Base-by-base conservation (phyloP, 2,329 filamentous ascomycete species). In the Herpomyces periplanetae region DNA sequence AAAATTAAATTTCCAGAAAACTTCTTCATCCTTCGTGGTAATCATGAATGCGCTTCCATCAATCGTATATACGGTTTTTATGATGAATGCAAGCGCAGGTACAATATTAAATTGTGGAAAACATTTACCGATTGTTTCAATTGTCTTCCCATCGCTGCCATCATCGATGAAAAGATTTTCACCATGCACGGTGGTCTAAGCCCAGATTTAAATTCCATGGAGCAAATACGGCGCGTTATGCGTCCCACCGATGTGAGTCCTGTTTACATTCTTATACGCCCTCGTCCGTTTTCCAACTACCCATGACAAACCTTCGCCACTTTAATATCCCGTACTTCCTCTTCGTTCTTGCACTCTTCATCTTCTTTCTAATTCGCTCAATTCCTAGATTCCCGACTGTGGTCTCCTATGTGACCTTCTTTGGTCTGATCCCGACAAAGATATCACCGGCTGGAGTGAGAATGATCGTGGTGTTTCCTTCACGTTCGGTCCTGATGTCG, bases 1-100 rank as follows among this genome's bases (percentile, higher is more conserved):
- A 96, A 96, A 57, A 85, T 96, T 55, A 91, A 91, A 49, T 91
- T 87, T 40, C 80, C 80, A 18, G 80, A 96, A 46, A 96, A 96
- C 49, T 91, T 96, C 48, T 96, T 96, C 50, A 65, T 96, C 29
- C 57, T 96, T 23, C 69, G 80, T 30, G 80, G 80, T 27, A 96
- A 96, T 50, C 80, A 96, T 50, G 80, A 96, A 44, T 91, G 80
- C 45, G 80, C 80, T 23, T 85, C 68, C 20, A 85, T 96, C 50
- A 96, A 85, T 49, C 69, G 80, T 36, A 85, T 91, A 42, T 96
- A 96, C 41, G 80, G 80, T 24, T 96, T 96, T 49, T 96, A 96
- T 49, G 80, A 96, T 36, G 75, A 96, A 44, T 96, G 75, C 60
- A 96, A 96, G 51, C 63, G 80, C 37, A 56, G 75, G 31, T 91